These are phyloP conservation scores for Fusarium dlaminii DNA, from an alignment of 2,329 filamentous ascomycete genomes.

Conservation along the genomic window DNA sequence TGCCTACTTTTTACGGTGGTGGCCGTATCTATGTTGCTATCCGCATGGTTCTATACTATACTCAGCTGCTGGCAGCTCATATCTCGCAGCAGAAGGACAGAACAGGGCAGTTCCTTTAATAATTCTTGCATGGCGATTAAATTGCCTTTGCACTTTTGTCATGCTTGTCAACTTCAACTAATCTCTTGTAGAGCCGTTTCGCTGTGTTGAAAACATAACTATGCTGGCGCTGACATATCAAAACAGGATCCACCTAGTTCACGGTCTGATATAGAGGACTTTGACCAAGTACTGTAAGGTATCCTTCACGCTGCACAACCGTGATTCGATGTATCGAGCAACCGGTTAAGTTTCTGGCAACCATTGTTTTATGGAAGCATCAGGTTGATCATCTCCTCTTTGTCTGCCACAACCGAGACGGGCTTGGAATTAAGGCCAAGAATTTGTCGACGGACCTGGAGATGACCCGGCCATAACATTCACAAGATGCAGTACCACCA, in stretches of 20 bases:
- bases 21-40: neutral
- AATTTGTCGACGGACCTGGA: neutral
- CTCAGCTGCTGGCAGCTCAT: neutral
- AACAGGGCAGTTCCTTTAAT: neutral
- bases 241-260: neutral
- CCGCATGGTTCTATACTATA: neutral
- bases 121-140: neutral
- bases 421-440: neutral
- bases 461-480: slow-evolving; percentile 7
- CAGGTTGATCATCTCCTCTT: neutral
- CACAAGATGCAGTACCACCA: neutral
- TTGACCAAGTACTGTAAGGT: neutral
- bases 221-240: neutral
- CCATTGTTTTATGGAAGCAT: neutral
- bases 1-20: neutral
- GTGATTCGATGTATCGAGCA: neutral
- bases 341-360: neutral
- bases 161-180: neutral
- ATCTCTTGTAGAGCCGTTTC: neutral
- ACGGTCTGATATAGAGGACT: neutral
- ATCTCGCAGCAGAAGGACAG: neutral
- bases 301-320: neutral
- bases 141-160: too few species aligned
- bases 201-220: neutral
- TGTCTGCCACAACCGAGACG: neutral